Evolutionary conservation across 2,329 filamentous ascomycete genomes (phyloP).

Genomic region (Nemania sp.): DNA sequence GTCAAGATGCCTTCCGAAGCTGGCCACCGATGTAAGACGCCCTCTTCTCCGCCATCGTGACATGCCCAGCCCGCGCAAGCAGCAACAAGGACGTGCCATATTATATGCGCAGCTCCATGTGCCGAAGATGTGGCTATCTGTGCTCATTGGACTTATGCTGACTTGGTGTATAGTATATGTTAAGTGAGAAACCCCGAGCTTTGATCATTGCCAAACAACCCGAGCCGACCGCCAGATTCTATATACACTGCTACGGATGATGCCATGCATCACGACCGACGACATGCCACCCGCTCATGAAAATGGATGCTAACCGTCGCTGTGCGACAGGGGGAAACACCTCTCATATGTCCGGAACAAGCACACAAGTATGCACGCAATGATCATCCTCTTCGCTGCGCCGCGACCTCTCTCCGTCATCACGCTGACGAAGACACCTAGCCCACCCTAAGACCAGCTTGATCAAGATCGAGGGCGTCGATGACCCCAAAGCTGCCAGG

Average conservation of each 20-base stretch:
- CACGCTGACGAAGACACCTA: conserved; percentile 78
- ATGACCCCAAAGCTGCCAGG: conserved; percentile 85
- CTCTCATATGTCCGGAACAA: conserved; percentile 68
- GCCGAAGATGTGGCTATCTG: background rate
- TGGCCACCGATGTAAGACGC: conserved; percentile 82
- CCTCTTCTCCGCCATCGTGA: background rate
- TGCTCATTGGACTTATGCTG: conserved; percentile 39
- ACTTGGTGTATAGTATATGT: conserved; percentile 71
- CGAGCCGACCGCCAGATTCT: conserved; percentile 7
- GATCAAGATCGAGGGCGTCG: conserved; percentile 99
- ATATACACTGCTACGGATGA: conserved; percentile 6
- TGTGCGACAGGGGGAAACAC: conserved; percentile 80
- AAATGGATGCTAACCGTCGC: conserved; percentile 29
- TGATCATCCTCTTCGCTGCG: background rate
- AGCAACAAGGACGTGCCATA: too few relatives aligned
- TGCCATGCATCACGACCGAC: conserved; percentile 4
- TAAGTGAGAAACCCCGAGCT: conserved; percentile 61
- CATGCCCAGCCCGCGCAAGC: background rate
- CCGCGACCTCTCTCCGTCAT: background rate
- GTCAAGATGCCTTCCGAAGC: conserved; percentile 86
- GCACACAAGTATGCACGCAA: conserved; percentile 53
- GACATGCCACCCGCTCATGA: background rate
- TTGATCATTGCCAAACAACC: conserved; percentile 1
- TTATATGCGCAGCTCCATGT: too few relatives aligned
- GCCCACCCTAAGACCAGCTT: conserved; percentile 89